A percentile compares a stretch with the other conserved stretches of the same genome.
Conservation (phyloP, 768 basidiomycete species). For the Candolleomyces eurysporus region DNA sequence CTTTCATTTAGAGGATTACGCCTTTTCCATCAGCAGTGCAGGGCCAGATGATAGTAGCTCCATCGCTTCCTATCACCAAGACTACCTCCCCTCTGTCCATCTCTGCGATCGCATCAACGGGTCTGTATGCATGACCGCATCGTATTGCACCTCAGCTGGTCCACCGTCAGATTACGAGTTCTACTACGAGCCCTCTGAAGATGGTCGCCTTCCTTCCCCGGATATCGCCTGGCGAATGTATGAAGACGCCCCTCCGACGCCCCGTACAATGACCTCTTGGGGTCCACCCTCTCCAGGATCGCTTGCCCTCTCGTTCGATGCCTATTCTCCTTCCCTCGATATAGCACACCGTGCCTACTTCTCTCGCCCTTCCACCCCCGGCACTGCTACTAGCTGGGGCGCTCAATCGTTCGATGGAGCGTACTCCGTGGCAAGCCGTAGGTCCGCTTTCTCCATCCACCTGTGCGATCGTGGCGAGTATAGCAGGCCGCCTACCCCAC, state of each 20-base stretch:
- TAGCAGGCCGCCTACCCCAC: slow-evolving; percentile 43
- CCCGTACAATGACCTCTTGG: slow-evolving; percentile 50
- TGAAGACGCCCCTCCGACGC: slow-evolving; percentile 53
- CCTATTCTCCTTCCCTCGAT: slow-evolving; percentile 38
- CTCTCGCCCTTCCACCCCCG: slow-evolving; percentile 8
- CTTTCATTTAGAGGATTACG: slow-evolving; percentile 61
- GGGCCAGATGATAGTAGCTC: slow-evolving; percentile 46
- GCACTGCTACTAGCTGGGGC: slow-evolving; percentile 14
- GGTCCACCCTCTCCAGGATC: slow-evolving; percentile 46
- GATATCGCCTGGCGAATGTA: slow-evolving; percentile 57
- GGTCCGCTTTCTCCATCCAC: slow-evolving; percentile 12
- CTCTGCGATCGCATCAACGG: slow-evolving; percentile 50
- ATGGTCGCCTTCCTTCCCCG: slow-evolving; percentile 46
- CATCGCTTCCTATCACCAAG: neutral
- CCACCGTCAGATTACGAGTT: slow-evolving; percentile 45
- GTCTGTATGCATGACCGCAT: slow-evolving; percentile 55
- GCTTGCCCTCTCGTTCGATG: slow-evolving; percentile 31
- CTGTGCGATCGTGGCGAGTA: slow-evolving; percentile 11
- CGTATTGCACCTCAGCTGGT: slow-evolving; percentile 55
- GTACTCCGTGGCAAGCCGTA: slow-evolving; percentile 31
- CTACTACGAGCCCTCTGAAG: slow-evolving; percentile 31
- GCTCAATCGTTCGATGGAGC: slow-evolving; percentile 16
- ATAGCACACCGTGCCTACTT: slow-evolving; percentile 28
- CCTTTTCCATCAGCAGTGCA: slow-evolving; percentile 66
- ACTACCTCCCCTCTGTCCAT: slow-evolving; percentile 49